Evolutionary conservation across 2,329 filamentous ascomycete species (phyloP).

Genomic region (Alternaria atra): DNA sequence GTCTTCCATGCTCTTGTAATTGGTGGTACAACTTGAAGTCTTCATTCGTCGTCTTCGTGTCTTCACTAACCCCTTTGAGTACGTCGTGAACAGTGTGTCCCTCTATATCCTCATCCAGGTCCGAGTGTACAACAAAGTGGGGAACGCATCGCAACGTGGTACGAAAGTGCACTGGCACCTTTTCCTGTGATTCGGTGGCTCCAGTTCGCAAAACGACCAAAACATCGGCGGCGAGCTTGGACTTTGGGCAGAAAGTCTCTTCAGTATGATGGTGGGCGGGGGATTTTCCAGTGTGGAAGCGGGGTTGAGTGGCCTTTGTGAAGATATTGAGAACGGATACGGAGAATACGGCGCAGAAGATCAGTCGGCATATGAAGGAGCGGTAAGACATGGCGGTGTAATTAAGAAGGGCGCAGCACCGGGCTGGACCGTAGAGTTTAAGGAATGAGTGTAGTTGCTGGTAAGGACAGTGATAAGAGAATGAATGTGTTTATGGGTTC

Average conservation of each 20-base stretch:
- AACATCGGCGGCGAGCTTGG: conserved; percentile 58
- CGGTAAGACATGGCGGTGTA: conserved; percentile 40
- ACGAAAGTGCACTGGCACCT: conserved; percentile 65
- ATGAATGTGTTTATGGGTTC: conserved; percentile 11
- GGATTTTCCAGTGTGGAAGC: conserved; percentile 39
- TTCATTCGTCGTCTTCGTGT: conserved; percentile 51
- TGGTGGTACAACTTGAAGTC: conserved; percentile 65
- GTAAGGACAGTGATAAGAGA: conserved; percentile 4
- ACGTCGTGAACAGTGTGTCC: conserved; percentile 58
- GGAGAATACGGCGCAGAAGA: conserved; percentile 46
- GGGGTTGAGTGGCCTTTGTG: conserved; percentile 39
- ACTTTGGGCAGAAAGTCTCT: conserved; percentile 43
- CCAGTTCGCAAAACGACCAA: conserved; percentile 69
- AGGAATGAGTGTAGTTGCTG: conserved; percentile 10
- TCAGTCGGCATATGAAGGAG: conserved; percentile 44
- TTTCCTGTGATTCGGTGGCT: conserved; percentile 66
- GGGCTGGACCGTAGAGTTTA: conserved; percentile 23
- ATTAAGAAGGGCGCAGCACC: conserved; percentile 24
- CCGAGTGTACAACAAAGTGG: conserved; percentile 66
- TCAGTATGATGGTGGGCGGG: conserved; percentile 24
- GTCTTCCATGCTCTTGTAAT: conserved; percentile 56
- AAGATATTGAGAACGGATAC: conserved; percentile 49
- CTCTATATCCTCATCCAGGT: conserved; percentile 65
- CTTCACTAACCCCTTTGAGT: conserved; percentile 56
- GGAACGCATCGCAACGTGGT: conserved; percentile 66